Percentiles rank a stretch among this genome's conserved stretches.
Conservation (phyloP, 176 grass and related monocot species). For the Aegilops bicornis region DNA sequence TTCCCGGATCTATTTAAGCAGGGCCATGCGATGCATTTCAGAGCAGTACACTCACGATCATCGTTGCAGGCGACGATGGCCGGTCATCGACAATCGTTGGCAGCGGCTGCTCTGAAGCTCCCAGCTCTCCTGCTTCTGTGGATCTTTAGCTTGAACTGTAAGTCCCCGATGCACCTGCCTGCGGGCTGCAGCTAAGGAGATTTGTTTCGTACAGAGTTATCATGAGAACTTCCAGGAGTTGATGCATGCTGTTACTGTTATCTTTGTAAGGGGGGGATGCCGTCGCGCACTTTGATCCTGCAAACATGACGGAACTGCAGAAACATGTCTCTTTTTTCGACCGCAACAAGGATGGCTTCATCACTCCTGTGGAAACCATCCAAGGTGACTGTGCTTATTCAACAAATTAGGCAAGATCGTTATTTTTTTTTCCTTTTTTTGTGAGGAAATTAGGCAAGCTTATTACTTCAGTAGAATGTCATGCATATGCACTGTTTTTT, state of each 20-base stretch:
- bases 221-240: not conserved
- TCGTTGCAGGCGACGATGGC: not conserved
- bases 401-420: not conserved
- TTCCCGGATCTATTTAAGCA: slow-evolving; percentile 7
- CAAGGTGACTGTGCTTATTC: slow-evolving; percentile 31
- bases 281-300: slow-evolving; percentile 1
- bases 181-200: not conserved
- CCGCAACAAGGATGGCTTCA: slow-evolving; percentile 63
- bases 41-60: not conserved
- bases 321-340: slow-evolving; percentile 77
- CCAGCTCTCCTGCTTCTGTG: slow-evolving; percentile 5
- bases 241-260: not conserved
- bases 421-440: not conserved
- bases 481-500: not conserved
- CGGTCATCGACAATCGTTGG: not conserved
- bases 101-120: not conserved
- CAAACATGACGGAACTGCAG: slow-evolving; percentile 58
- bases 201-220: not conserved
- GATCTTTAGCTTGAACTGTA: slow-evolving; percentile 13
- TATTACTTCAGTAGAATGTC: not conserved
- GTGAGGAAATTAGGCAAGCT: not conserved
- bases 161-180: not conserved
- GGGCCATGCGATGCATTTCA: not conserved
- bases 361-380: slow-evolving; percentile 53
- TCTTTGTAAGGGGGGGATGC: slow-evolving; percentile 1